These are phyloP conservation scores for Cercospora janseana DNA, from an alignment of 2,329 filamentous ascomycete species.

Conservation along the genomic window DNA sequence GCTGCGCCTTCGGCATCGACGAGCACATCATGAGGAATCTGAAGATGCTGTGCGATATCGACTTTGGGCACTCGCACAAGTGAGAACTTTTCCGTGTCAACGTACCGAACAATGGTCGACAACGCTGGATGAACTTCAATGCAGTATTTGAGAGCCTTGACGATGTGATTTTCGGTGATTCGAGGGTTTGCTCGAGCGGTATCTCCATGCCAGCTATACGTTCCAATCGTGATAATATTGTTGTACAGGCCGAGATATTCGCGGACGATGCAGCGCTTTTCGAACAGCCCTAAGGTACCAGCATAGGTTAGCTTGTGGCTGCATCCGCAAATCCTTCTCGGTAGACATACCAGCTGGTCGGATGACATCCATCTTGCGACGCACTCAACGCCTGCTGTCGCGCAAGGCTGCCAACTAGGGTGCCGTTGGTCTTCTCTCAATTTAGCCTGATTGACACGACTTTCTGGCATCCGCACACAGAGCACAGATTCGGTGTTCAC, in stretches of 20 bases:
- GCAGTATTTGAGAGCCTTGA: conserved; percentile 42
- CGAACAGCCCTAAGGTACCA: conserved; percentile 22
- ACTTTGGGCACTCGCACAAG: conserved; percentile 37
- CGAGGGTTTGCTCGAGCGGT: conserved; percentile 13
- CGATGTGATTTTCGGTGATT: conserved; percentile 24
- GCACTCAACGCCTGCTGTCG: no score
- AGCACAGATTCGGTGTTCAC: no score
- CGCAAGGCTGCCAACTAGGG: no score
- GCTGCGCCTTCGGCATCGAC: conserved; percentile 20
- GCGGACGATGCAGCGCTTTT: conserved; percentile 44
- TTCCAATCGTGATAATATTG: conserved; percentile 40
- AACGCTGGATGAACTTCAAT: conserved; percentile 43
- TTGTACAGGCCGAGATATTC: conserved; percentile 46
- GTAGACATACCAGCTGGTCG: conserved; percentile 16
- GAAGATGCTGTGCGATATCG: conserved; percentile 44
- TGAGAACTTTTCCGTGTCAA: conserved; percentile 40
- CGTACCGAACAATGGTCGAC: conserved; percentile 38
- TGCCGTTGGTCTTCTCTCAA: no score
- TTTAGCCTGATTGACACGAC: no score
- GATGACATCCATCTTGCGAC: conserved; percentile 19
- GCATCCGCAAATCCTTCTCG: no score
- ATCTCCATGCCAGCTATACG: no score
- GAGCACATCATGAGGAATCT: no score
- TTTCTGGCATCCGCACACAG: no score
- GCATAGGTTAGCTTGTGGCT: neutral